Percentiles rank a stretch among this genome's conserved stretches.
Evolutionary conservation across 176 grass and related monocot species (phyloP).

Genomic region (Raddia distichophylla): DNA sequence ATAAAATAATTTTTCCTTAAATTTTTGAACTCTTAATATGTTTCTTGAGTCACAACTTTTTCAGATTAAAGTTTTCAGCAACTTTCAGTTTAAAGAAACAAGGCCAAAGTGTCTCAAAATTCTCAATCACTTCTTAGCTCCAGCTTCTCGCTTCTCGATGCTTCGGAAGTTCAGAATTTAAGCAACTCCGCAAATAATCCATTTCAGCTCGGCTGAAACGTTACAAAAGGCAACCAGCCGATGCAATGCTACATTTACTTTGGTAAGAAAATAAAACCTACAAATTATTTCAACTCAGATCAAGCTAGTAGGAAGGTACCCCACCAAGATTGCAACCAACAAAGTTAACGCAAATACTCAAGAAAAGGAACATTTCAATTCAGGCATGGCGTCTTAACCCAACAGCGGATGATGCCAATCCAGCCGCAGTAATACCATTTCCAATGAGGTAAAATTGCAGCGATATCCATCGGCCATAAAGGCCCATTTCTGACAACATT

Average conservation of each 20-base stretch:
- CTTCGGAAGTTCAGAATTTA: no score
- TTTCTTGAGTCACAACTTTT: no score
- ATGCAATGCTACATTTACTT: not conserved
- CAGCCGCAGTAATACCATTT: conserved; percentile 32
- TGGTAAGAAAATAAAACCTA: not conserved
- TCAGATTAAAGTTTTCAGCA: no score
- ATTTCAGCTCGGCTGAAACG: no score
- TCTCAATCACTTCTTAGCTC: not conserved
- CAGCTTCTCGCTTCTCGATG: no score
- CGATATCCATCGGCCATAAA: conserved; percentile 25
- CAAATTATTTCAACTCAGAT: not conserved
- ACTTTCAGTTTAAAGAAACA: no score
- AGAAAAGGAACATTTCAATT: not conserved
- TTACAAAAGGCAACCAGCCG: not conserved
- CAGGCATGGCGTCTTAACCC: not conserved
- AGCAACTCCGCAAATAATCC: no score
- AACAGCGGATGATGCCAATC: not conserved
- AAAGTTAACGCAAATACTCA: not conserved
- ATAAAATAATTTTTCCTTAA: no score
- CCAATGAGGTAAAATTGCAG: conserved; percentile 34
- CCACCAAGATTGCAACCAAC: not conserved
- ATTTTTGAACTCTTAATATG: no score
- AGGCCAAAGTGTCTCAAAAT: no score
- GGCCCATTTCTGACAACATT: conserved; percentile 27
- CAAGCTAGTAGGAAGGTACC: not conserved